phyloP scores from a whole-genome alignment of 2,329 filamentous ascomycete genomes.

The Akanthomyces muscarius region DNA sequence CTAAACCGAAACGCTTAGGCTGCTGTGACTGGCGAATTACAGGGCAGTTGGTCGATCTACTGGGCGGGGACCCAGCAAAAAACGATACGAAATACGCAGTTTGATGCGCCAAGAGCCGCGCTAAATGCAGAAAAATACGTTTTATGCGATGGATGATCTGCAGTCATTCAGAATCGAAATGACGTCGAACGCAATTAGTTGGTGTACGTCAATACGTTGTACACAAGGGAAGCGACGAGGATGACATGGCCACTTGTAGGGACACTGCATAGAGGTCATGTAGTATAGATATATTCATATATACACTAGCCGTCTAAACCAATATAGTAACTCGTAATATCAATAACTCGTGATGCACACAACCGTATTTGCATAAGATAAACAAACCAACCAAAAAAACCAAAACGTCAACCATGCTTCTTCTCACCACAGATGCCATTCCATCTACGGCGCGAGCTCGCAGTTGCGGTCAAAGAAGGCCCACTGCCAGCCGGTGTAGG shows the following conservation, averaged over 20 bases:
- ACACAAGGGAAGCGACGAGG: neutral
- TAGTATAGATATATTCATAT: slow-evolving; percentile 1
- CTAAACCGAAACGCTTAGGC: too few relatives aligned
- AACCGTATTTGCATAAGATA: too few relatives aligned
- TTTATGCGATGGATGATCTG: neutral
- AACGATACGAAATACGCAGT: slow-evolving; percentile 5
- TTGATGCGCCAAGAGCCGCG: neutral
- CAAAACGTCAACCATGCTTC: neutral
- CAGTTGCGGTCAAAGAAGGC: slow-evolving; percentile 12
- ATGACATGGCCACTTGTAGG: neutral
- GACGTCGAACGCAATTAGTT: neutral
- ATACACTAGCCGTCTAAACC: neutral
- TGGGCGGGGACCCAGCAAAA: neutral
- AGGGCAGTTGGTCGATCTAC: too few relatives aligned
- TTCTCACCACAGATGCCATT: neutral
- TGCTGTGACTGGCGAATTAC: neutral
- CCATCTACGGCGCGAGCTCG: neutral
- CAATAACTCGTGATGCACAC: slow-evolving; percentile 3
- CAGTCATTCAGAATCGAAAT: neutral
- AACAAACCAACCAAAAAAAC: too few relatives aligned
- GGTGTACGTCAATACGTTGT: neutral
- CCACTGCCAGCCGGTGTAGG: slow-evolving; percentile 4
- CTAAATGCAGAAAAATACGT: neutral
- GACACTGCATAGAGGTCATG: too few relatives aligned
- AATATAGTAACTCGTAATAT: neutral